phyloP scores from a whole-genome alignment of 345 rosid species.

The Lepidium sativum region DNA sequence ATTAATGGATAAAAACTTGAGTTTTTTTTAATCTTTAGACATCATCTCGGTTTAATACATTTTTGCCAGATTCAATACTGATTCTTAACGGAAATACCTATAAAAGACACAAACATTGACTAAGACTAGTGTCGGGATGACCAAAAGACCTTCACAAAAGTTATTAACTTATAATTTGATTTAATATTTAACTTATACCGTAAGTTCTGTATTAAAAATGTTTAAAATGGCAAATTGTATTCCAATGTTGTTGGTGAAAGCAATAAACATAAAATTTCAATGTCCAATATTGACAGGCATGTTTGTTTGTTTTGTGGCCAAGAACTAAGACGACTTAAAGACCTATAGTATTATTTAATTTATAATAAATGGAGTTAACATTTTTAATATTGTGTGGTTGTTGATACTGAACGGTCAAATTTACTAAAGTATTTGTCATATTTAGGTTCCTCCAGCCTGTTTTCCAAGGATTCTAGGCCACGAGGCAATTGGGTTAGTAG shows the following conservation, averaged over 20 bases:
- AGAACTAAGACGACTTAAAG: not conserved
- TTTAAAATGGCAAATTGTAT: too few relatives aligned
- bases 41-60: too few relatives aligned
- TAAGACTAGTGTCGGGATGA: too few relatives aligned
- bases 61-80: too few relatives aligned
- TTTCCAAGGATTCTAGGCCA: conserved; percentile 84
- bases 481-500: conserved; percentile 72
- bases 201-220: too few relatives aligned
- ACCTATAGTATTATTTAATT: not conserved
- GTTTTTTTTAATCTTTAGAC: too few relatives aligned
- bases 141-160: too few relatives aligned
- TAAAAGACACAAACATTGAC: too few relatives aligned
- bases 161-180: too few relatives aligned
- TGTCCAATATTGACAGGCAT: not conserved
- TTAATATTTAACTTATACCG: too few relatives aligned
- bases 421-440: not conserved
- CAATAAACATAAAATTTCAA: not conserved
- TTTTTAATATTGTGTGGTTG: not conserved
- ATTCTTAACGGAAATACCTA: too few relatives aligned
- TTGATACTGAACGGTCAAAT: not conserved
- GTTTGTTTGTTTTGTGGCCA: not conserved
- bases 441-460: conserved; percentile 58
- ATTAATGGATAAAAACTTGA: too few relatives aligned
- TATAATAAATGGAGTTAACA: not conserved
- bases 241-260: not conserved